Evolutionary conservation across 306 rosid genomes (phyloP).

Genomic region (Gynostemma pentaphyllum): DNA sequence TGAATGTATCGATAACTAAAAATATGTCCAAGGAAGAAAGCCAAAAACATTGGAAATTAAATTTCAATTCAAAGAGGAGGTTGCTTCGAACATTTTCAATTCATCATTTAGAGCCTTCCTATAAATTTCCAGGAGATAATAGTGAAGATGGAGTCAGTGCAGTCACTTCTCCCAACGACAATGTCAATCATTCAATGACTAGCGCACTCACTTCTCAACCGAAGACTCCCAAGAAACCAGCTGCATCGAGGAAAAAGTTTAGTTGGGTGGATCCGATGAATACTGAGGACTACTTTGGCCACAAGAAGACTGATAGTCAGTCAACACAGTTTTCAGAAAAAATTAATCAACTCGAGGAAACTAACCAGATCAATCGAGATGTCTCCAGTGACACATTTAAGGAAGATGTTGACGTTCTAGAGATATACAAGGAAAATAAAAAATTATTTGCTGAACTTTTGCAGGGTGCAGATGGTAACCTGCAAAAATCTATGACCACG

Average conservation of each 20-base stretch:
- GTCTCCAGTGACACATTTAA: constrained; percentile 16
- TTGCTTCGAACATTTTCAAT: constrained; percentile 12
- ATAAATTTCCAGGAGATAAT: constrained; percentile 4
- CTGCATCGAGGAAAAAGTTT: neutral
- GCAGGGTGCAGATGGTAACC: constrained; percentile 23
- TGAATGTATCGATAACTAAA: constrained; percentile 13
- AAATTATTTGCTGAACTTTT: constrained; percentile 55
- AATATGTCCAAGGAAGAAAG: constrained; percentile 19
- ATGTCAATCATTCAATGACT: neutral
- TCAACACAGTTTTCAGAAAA: constrained; percentile 17
- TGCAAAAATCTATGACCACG: constrained; percentile 24
- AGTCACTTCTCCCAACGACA: neutral
- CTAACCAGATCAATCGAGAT: constrained; percentile 18
- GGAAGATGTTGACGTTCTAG: constrained; percentile 40
- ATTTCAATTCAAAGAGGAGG: constrained; percentile 20
- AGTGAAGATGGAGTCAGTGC: neutral
- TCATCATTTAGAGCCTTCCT: constrained; percentile 24
- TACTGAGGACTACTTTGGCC: neutral
- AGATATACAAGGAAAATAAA: constrained; percentile 41
- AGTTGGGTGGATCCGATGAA: neutral
- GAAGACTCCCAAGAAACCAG: neutral
- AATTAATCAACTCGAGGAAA: constrained; percentile 12
- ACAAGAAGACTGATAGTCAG: constrained; percentile 6
- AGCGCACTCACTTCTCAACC: neutral
- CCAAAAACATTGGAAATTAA: constrained; percentile 20